Percentiles rank a stretch among this genome's conserved stretches.
These are phyloP conservation scores for Neltuma alba DNA, from an alignment of 306 rosid species.

Conservation along the genomic window DNA sequence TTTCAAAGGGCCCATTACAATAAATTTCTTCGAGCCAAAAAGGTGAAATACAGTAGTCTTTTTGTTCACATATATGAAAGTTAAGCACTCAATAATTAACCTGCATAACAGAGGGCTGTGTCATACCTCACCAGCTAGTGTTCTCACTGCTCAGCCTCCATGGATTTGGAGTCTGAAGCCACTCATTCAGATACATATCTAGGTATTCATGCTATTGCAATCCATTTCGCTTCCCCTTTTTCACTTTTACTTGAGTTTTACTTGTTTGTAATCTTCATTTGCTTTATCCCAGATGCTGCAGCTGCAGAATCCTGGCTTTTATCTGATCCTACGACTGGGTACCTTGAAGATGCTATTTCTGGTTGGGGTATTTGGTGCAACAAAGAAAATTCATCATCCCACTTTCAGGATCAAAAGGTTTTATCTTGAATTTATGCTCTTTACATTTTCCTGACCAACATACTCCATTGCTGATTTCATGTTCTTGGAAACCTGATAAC, in stretches of 20 bases:
- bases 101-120: constrained; percentile 16
- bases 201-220: constrained; percentile 38
- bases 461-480: neutral
- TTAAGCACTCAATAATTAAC: constrained; percentile 25
- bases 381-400: constrained; percentile 33
- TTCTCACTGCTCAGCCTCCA: constrained; percentile 41
- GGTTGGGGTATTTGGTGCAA: constrained; percentile 53
- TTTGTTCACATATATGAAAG: constrained; percentile 45
- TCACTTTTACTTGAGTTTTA: constrained; percentile 14
- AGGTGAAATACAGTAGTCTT: constrained; percentile 43
- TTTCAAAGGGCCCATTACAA: constrained; percentile 46
- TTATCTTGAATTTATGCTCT: constrained; percentile 13
- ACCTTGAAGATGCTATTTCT: constrained; percentile 59
- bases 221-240: neutral
- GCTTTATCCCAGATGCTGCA: constrained; percentile 19
- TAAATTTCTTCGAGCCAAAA: constrained; percentile 34
- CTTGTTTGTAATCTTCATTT: constrained; percentile 23
- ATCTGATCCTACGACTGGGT: constrained; percentile 46
- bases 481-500: constrained; percentile 21
- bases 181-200: constrained; percentile 40
- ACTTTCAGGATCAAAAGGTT: constrained; percentile 45
- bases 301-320: constrained; percentile 46
- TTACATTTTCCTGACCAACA: constrained; percentile 2
- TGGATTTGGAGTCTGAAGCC: constrained; percentile 51
- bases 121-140: constrained; percentile 32